Base-by-base conservation (phyloP, 2,329 filamentous ascomycete species). In the Nothopassalora personata region DNA sequence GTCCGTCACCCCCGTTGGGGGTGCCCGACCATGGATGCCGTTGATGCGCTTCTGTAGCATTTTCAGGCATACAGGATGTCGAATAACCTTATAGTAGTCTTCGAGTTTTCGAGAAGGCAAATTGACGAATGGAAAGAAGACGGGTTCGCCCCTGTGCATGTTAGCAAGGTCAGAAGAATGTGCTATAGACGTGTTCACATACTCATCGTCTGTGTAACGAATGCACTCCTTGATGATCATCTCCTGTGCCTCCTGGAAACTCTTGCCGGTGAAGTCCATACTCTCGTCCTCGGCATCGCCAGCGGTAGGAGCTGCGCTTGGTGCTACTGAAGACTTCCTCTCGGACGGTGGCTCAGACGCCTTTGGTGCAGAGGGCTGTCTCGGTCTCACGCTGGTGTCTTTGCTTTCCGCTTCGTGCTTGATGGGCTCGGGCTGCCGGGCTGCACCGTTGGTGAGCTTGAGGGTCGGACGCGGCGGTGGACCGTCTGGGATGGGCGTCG, bases 1-100 rank as follows among this genome's bases (percentile, higher is more conserved):
- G 51, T 91, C 86, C 52, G 87, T 87, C 28, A 75, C 71, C 10
- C 76, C 79, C 3, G 81, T 81, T 6, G 84, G 80, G 28, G 85
- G 83, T 46, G 83, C 82, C 48, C 88, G 83, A 23, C 88, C 86
- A 64, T 88, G 84, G 30, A 87, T 82, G 30, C 90, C 91, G 60
- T 86, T 86, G 27, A 93, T 84, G 63, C 85, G 82, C 74, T 92
- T 93, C 70, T 91, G 86, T 10, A 96, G 80, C 58, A 85, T 86
- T 66, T 86, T 87, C 33, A 97, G 77, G 0, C 90, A 94, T 36
- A 93, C 80, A 0, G 92, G 92, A 61, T 92, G 85, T 58, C 85
- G 84, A 66, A 97, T 94, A 59, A 93, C 77, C 67, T 87, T 84
- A 73, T 94, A 96, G 73, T 97, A 97, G 68, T 96, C 91, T 66